phyloP scores from a whole-genome alignment of 352 stramenopile species.

The Phytophthora crassamura region DNA sequence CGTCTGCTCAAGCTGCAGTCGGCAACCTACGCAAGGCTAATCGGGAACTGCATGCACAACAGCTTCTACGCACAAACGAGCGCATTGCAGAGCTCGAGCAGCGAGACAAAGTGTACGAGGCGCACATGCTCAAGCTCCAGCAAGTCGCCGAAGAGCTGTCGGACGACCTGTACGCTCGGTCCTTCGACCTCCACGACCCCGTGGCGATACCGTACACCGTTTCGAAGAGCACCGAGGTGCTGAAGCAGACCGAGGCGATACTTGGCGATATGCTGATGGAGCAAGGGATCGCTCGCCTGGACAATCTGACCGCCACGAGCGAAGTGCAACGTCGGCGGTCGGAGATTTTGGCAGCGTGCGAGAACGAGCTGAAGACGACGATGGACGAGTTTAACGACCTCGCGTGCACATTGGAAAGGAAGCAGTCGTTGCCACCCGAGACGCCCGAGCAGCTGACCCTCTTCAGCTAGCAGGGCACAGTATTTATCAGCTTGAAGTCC shows the following conservation, averaged over 20 bases:
- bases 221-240: conserved; percentile 55
- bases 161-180: conserved; percentile 29
- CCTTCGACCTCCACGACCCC: conserved; percentile 26
- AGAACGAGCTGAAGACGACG: conserved; percentile 61
- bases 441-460: neutral
- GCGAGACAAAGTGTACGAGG: conserved; percentile 53
- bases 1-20: neutral
- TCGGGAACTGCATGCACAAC: neutral
- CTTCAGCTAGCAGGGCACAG: conserved; percentile 10
- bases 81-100: conserved; percentile 59
- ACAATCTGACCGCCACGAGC: conserved; percentile 38
- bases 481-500: conserved; percentile 23
- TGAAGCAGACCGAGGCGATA: conserved; percentile 63
- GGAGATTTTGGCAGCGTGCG: conserved; percentile 67
- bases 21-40: neutral
- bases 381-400: conserved; percentile 72
- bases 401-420: conserved; percentile 38
- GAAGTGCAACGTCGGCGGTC: conserved; percentile 57
- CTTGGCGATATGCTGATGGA: conserved; percentile 55
- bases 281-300: conserved; percentile 40
- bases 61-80: conserved; percentile 58
- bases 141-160: conserved; percentile 36
- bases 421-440: conserved; percentile 13
- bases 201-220: conserved; percentile 33
- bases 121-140: conserved; percentile 50